Evolutionary conservation across 352 stramenopile species (phyloP).

Genomic region (Thraustotheca clavata): DNA sequence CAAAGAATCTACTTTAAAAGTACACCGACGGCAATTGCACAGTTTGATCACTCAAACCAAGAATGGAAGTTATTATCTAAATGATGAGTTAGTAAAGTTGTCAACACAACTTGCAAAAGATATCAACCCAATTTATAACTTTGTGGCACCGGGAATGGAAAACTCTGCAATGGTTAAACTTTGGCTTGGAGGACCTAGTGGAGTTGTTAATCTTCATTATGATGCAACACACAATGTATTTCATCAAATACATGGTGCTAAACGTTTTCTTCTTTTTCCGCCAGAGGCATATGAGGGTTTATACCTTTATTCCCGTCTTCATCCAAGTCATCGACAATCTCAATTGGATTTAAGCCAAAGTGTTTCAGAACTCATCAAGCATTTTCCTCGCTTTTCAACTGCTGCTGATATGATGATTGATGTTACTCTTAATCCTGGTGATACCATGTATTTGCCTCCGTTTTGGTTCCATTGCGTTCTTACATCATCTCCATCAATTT

Average conservation of each 20-base stretch:
- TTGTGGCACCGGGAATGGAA: background rate
- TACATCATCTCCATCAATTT: constrained; percentile 6
- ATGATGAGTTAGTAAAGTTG: constrained; percentile 1
- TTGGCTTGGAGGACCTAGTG: constrained; percentile 12
- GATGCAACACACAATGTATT: constrained; percentile 24
- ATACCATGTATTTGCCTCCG: constrained; percentile 22
- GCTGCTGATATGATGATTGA: background rate
- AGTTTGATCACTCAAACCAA: background rate
- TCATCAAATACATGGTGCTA: constrained; percentile 11
- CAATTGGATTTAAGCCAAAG: constrained; percentile 3
- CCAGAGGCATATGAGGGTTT: constrained; percentile 1
- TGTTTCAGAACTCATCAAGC: background rate
- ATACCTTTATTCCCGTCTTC: constrained; percentile 17
- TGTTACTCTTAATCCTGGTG: constrained; percentile 18
- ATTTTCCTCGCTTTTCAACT: background rate
- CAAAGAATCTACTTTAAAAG: background rate
- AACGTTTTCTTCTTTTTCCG: constrained; percentile 21
- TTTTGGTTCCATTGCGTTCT: constrained; percentile 25
- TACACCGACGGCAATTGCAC: background rate
- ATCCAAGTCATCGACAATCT: constrained; percentile 21
- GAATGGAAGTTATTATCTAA: constrained; percentile 5
- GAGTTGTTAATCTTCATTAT: constrained; percentile 22
- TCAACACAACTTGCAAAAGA: background rate
- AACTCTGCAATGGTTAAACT: constrained; percentile 10
- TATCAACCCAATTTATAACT: background rate